Base-by-base conservation (phyloP, 352 stramenopile genomes). In the Globisporangium middletonii region DNA sequence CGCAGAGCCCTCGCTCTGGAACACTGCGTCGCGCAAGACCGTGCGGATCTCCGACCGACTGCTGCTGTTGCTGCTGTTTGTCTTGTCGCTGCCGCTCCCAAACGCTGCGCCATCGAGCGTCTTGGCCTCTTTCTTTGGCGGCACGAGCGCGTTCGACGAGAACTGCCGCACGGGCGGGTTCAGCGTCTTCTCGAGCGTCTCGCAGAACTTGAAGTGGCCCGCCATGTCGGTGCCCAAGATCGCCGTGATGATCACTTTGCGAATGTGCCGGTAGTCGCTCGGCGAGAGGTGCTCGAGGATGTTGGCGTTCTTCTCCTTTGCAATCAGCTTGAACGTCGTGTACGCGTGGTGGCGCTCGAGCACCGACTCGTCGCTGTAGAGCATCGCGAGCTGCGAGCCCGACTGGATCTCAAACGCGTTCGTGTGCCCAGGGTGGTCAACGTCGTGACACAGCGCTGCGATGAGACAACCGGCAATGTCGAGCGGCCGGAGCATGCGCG, bases 171-270 rank as follows among this genome's bases (percentile, higher is more conserved):
- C 71, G 16, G 70, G 52, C 16, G 79, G 84, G 16, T 83, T 77
- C 48, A 91, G 51, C 38, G 75, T 62, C 57, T 92, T 91, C 53
- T 92, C 82, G 19, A 94, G 71, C 16, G 69, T 64, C 56, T 94
- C 80, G 57, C 84, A 84, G 53, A 89, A 88, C 53, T 94, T 89
- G 51, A 94, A 93, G 67, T 97, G 91, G 9, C 86, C 69, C 9
- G 88, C 86, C 83, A 96, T 96, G 58, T 97, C 91, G 13, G 91
- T 97, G 27, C 85, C 77, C 26, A 97, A 57, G 51, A 97, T 96
- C 1, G 79, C 80, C 16, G 73, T 83, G 44, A 96, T 79, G 48
- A 97, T 89, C 63, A 95, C 75, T 64, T 97, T 94, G 42, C 92
- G 82, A 38, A 95, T 67, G 53, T 94, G 75, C 4, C 83, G 73